These are phyloP conservation scores for Diaporthe sp. DNA, from an alignment of 2,329 filamentous ascomycete genomes.

Conservation along the genomic window DNA sequence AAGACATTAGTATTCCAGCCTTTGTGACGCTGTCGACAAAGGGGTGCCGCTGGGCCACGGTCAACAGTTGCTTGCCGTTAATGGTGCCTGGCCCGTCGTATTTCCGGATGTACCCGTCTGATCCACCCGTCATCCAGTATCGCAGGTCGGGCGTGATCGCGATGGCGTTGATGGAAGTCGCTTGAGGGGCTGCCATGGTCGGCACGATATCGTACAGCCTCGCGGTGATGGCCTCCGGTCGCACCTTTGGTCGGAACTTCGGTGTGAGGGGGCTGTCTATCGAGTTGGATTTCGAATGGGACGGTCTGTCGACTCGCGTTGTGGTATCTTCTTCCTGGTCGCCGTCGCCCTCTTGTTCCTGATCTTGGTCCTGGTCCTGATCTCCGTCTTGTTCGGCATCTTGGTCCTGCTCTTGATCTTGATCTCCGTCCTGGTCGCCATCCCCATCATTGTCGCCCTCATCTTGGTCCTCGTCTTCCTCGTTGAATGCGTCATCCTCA, in stretches of 20 bases:
- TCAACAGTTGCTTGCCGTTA: constrained; percentile 93
- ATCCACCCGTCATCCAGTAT: constrained; percentile 94
- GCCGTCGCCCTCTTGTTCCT: constrained; percentile 46
- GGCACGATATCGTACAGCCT: constrained; percentile 93
- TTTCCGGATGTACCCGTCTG: constrained; percentile 95
- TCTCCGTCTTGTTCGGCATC: constrained; percentile 54
- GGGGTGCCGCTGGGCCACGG: constrained; percentile 94
- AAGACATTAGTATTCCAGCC: constrained; percentile 92
- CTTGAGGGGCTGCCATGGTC: constrained; percentile 95
- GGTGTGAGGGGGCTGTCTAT: constrained; percentile 50
- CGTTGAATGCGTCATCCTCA: constrained; percentile 52
- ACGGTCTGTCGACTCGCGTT: constrained; percentile 34
- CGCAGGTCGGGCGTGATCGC: constrained; percentile 93
- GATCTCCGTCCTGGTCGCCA: constrained; percentile 50
- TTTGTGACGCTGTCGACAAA: constrained; percentile 98
- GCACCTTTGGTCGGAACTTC: constrained; percentile 71
- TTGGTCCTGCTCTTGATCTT: constrained; percentile 53
- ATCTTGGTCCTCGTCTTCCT: constrained; percentile 50
- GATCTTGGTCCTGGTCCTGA: constrained; percentile 52
- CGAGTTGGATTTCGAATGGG: constrained; percentile 42
- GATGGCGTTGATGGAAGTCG: constrained; percentile 94
- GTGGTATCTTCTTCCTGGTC: constrained; percentile 36
- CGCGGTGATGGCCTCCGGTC: constrained; percentile 83
- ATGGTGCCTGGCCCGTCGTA: constrained; percentile 96
- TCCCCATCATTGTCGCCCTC: constrained; percentile 51